A percentile compares a stretch with the other conserved stretches of the same genome.
Evolutionary conservation across 345 rosid genomes (phyloP).

Genomic region (Corchorus olitorius): DNA sequence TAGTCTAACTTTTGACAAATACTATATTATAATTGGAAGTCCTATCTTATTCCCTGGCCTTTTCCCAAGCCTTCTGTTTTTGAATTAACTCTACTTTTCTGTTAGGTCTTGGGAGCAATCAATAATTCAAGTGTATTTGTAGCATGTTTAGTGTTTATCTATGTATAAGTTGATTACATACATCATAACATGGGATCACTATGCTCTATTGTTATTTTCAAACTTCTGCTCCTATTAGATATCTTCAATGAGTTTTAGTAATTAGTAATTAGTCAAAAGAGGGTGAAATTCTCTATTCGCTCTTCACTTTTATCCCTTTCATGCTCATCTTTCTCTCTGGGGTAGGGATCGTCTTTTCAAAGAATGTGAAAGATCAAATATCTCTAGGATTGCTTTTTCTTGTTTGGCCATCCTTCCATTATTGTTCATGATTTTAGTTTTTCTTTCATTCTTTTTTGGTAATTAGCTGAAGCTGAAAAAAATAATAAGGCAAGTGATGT

Average conservation of each 20-base stretch:
- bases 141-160: not conserved
- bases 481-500: slow-evolving; percentile 47
- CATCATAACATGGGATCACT: no score
- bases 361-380: not conserved
- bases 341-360: not conserved
- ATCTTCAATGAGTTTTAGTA: not conserved
- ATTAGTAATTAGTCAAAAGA: not conserved
- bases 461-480: slow-evolving; percentile 74
- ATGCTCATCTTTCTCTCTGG: not conserved
- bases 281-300: not conserved
- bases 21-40: not conserved
- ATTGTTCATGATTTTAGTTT: slow-evolving; percentile 2
- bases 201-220: not conserved
- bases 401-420: not conserved
- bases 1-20: not conserved
- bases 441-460: not conserved
- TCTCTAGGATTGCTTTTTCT: not conserved
- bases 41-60: not conserved
- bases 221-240: not conserved
- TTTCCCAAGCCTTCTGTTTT: not conserved
- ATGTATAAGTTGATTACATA: not conserved
- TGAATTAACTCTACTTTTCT: not conserved
- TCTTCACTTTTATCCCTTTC: not conserved
- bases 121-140: not conserved
- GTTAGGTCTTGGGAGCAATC: not conserved